Conservation (phyloP, 345 rosid species). For the Gossypioides kirkii region DNA sequence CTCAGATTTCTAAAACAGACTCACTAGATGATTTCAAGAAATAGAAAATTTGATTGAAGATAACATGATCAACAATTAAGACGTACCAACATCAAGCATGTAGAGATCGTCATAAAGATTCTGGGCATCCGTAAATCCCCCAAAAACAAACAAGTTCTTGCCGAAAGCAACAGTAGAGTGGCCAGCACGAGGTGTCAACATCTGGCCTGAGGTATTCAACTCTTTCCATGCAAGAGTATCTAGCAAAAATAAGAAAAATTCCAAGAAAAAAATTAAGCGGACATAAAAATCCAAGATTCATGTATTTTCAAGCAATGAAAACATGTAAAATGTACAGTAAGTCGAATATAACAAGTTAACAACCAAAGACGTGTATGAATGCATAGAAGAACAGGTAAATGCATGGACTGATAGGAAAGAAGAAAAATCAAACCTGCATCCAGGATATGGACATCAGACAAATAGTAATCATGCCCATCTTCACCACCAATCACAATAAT, state of each 20-base stretch:
- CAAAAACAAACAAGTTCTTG: slow-evolving; percentile 83
- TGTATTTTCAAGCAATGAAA: slow-evolving; percentile 11
- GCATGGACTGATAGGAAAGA: background rate
- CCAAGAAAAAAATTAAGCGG: slow-evolving; percentile 16
- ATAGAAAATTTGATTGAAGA: background rate
- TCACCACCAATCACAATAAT: slow-evolving; percentile 92
- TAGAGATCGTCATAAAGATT: slow-evolving; percentile 85
- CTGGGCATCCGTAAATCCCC: slow-evolving; percentile 96
- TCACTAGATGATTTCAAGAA: background rate
- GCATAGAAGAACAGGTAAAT: background rate
- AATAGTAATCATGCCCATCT: slow-evolving; percentile 89
- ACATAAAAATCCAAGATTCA: background rate
- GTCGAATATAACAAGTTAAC: background rate
- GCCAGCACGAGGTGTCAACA: slow-evolving; percentile 96
- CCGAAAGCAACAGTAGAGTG: slow-evolving; percentile 87
- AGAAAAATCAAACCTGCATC: slow-evolving; percentile 64
- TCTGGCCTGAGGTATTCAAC: slow-evolving; percentile 69
- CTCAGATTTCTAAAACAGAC: background rate
- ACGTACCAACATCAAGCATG: slow-evolving; percentile 88
- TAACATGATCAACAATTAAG: slow-evolving; percentile 12
- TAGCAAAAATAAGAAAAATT: slow-evolving; percentile 23
- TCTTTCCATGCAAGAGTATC: slow-evolving; percentile 91
- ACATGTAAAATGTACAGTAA: background rate
- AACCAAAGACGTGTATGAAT: background rate
- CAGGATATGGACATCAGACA: slow-evolving; percentile 92